Conservation (phyloP, 139 green algal genomes). For the Ettlia oleoabundans region DNA sequence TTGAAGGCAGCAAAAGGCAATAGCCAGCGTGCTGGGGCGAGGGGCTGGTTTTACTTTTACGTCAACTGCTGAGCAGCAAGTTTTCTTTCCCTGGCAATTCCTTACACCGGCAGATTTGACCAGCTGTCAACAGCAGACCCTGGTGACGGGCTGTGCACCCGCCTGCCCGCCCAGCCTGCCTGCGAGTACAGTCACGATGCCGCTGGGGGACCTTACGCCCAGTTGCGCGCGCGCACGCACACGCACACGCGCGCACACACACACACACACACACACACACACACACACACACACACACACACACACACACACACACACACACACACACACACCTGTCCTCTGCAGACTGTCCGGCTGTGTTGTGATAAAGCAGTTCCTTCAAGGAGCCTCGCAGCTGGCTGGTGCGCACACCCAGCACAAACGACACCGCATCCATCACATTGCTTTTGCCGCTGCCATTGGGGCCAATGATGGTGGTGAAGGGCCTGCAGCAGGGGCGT, state of each 20-base stretch:
- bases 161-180: too few species aligned
- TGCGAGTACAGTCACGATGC: too few species aligned
- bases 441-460: slow-evolving; percentile 97
- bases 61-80: too few species aligned
- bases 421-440: slow-evolving; percentile 98
- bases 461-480: slow-evolving; percentile 96
- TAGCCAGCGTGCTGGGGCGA: background rate
- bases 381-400: slow-evolving; percentile 80
- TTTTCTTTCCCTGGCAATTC: too few species aligned
- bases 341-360: slow-evolving; percentile 53
- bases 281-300: too few species aligned
- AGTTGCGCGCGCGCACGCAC: too few species aligned
- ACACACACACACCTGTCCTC: slow-evolving; percentile 33
- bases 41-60: too few species aligned
- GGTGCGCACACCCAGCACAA: slow-evolving; percentile 95
- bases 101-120: too few species aligned
- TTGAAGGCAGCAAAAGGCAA: background rate
- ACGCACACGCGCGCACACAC: too few species aligned
- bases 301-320: background rate
- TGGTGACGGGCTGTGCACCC: too few species aligned
- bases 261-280: background rate
- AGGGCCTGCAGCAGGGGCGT: slow-evolving; percentile 52
- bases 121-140: too few species aligned
- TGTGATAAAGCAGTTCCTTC: slow-evolving; percentile 93
- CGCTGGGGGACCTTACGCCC: too few species aligned